Conservation (phyloP, 2,329 filamentous ascomycete genomes). For the Alternaria gaisen region DNA sequence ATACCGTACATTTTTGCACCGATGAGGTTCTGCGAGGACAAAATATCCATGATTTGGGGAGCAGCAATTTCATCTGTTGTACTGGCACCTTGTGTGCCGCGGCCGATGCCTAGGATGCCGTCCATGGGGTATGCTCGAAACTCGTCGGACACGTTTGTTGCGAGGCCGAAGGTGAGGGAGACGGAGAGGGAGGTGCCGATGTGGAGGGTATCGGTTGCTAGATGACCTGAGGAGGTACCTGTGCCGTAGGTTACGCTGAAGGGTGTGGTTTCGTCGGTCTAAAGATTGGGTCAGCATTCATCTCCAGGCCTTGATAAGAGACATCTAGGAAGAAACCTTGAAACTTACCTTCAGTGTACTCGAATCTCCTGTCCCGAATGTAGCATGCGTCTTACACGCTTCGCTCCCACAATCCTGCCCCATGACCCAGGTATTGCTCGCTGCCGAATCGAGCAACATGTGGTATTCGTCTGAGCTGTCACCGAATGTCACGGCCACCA, state of each 20-base stretch:
- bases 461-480: conserved; percentile 60
- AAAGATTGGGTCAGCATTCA: neutral
- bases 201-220: conserved; percentile 72
- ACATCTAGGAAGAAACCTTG: neutral
- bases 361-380: conserved; percentile 73
- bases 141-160: conserved; percentile 73
- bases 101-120: conserved; percentile 82
- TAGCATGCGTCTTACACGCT: conserved; percentile 74
- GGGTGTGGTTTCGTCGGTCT: conserved; percentile 56
- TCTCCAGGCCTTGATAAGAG: neutral
- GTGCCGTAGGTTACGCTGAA: conserved; percentile 81
- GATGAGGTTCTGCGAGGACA: conserved; percentile 67
- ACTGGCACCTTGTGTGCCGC: conserved; percentile 53
- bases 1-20: conserved; percentile 75
- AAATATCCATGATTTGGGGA: conserved; percentile 72
- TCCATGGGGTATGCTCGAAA: conserved; percentile 85
- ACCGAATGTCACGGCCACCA: conserved; percentile 61
- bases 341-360: conserved; percentile 61
- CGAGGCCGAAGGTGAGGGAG: conserved; percentile 75
- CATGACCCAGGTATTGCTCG: conserved; percentile 84
- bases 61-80: conserved; percentile 56
- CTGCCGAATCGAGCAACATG: conserved; percentile 64
- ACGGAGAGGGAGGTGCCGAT: conserved; percentile 73
- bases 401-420: conserved; percentile 70
- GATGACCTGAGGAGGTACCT: conserved; percentile 73